phyloP scores from a whole-genome alignment of 2,329 filamentous ascomycete genomes.

The Diaporthe sp. region DNA sequence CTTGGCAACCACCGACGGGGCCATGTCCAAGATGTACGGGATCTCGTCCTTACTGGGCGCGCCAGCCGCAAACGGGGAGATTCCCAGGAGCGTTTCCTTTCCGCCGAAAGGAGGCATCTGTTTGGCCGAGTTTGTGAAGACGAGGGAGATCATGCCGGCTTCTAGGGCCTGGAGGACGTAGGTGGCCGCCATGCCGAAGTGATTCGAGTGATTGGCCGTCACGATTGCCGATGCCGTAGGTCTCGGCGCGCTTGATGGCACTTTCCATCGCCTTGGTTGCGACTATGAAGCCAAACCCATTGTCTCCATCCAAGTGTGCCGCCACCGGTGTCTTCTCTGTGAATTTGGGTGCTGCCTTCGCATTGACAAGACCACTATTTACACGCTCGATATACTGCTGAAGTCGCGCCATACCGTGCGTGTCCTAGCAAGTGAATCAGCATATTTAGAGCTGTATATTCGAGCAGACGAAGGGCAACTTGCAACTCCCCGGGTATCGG shows the following conservation, averaged over 20 bases:
- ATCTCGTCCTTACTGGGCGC: slow-evolving; percentile 66
- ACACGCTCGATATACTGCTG: slow-evolving; percentile 40
- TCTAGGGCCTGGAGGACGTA: slow-evolving; percentile 40
- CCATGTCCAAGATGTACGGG: slow-evolving; percentile 41
- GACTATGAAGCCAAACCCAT: slow-evolving; percentile 44
- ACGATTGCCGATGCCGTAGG: slow-evolving; percentile 41
- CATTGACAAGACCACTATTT: slow-evolving; percentile 37
- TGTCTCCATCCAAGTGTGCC: slow-evolving; percentile 42
- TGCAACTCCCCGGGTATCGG: slow-evolving; percentile 41
- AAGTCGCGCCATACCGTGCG: slow-evolving; percentile 41
- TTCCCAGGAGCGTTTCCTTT: slow-evolving; percentile 44
- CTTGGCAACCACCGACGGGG: slow-evolving; percentile 39
- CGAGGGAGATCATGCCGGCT: slow-evolving; percentile 39
- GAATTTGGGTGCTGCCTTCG: slow-evolving; percentile 36
- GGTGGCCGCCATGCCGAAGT: slow-evolving; percentile 43
- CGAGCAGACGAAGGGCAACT: background rate
- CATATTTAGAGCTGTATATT: too few relatives aligned
- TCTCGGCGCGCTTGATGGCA: slow-evolving; percentile 38
- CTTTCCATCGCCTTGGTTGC: slow-evolving; percentile 39
- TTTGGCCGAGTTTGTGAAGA: slow-evolving; percentile 47
- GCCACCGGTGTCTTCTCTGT: slow-evolving; percentile 41
- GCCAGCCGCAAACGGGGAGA: slow-evolving; percentile 57
- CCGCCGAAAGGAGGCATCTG: slow-evolving; percentile 48
- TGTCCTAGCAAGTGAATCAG: slow-evolving; percentile 26
- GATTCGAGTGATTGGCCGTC: slow-evolving; percentile 39